A percentile compares a stretch with the other conserved stretches of the same genome.
phyloP scores from a whole-genome alignment of 495 filamentous ascomycete genomes.

The Aspergillus egyptiacus region DNA sequence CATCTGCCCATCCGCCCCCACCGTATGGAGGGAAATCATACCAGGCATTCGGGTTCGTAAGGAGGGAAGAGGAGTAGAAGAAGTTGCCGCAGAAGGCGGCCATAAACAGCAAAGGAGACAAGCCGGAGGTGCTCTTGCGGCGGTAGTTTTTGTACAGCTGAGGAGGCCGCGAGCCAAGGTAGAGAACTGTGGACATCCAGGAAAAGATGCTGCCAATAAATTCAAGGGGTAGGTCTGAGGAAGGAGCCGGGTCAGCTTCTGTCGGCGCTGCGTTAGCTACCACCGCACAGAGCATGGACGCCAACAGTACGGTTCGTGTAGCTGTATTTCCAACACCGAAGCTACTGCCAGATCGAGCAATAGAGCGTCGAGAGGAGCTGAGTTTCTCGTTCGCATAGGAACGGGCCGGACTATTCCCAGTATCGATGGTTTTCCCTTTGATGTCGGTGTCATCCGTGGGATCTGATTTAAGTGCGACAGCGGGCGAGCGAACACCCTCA shows the following conservation, averaged over 20 bases:
- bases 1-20: slow-evolving; percentile 60
- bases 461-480: slow-evolving; percentile 19
- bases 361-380: slow-evolving; percentile 28
- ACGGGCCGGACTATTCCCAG: slow-evolving; percentile 18
- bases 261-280: slow-evolving; percentile 40
- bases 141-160: slow-evolving; percentile 64
- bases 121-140: slow-evolving; percentile 62
- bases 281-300: slow-evolving; percentile 43
- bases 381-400: slow-evolving; percentile 41
- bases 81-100: slow-evolving; percentile 69
- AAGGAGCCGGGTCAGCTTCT: slow-evolving; percentile 13
- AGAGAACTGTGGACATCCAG: slow-evolving; percentile 61
- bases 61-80: slow-evolving; percentile 62
- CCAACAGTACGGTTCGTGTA: slow-evolving; percentile 40
- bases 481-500: slow-evolving; percentile 10
- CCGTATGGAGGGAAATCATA: slow-evolving; percentile 54
- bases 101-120: slow-evolving; percentile 62
- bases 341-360: slow-evolving; percentile 21
- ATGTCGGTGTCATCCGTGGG: slow-evolving; percentile 29
- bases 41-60: slow-evolving; percentile 67
- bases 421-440: slow-evolving; percentile 20
- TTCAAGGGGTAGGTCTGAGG: slow-evolving; percentile 32
- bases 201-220: slow-evolving; percentile 53
- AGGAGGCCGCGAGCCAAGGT: slow-evolving; percentile 64
- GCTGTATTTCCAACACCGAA: slow-evolving; percentile 31